Conservation (phyloP, 805 yeast species). For the Dipodascopsis tothii region DNA sequence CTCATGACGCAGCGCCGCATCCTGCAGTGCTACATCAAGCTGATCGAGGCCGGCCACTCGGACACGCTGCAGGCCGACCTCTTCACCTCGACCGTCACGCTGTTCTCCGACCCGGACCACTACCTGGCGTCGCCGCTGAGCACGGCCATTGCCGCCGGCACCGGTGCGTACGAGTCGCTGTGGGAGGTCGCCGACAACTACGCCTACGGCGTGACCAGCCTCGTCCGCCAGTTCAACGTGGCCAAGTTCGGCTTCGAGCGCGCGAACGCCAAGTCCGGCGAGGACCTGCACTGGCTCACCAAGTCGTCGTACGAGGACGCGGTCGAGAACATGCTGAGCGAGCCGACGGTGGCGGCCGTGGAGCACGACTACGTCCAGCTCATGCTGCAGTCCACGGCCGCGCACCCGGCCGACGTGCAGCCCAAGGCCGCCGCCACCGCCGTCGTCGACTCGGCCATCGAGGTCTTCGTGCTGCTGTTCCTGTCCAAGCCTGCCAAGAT, state of each 20-base stretch:
- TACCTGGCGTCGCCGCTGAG: constrained; percentile 24
- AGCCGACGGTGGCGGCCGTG: constrained; percentile 25
- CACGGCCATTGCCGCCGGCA: constrained; percentile 28
- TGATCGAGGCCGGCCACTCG: constrained; percentile 28
- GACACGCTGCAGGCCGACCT: constrained; percentile 36
- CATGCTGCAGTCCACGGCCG: constrained; percentile 9
- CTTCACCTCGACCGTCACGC: constrained; percentile 29
- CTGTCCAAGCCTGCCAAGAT: constrained; percentile 67
- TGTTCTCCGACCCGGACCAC: constrained; percentile 30
- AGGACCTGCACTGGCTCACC: constrained; percentile 25
- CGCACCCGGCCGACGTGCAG: constrained; percentile 18
- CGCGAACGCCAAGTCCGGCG: constrained; percentile 3
- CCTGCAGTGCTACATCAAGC: constrained; percentile 39
- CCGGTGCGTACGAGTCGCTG: constrained; percentile 28
- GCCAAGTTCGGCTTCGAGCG: constrained; percentile 30
- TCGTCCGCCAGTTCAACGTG: constrained; percentile 30
- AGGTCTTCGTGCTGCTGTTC: constrained; percentile 62
- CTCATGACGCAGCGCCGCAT: constrained; percentile 39
- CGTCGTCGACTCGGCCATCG: constrained; percentile 70
- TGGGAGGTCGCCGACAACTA: constrained; percentile 36
- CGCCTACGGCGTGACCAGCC: constrained; percentile 40
- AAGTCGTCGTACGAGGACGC: constrained; percentile 18
- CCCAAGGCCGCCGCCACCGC: constrained; percentile 36
- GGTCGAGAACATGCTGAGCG: constrained; percentile 21
- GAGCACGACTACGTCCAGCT: constrained; percentile 26